Conservation (phyloP, 768 basidiomycete species). For the Chiua virens region DNA sequence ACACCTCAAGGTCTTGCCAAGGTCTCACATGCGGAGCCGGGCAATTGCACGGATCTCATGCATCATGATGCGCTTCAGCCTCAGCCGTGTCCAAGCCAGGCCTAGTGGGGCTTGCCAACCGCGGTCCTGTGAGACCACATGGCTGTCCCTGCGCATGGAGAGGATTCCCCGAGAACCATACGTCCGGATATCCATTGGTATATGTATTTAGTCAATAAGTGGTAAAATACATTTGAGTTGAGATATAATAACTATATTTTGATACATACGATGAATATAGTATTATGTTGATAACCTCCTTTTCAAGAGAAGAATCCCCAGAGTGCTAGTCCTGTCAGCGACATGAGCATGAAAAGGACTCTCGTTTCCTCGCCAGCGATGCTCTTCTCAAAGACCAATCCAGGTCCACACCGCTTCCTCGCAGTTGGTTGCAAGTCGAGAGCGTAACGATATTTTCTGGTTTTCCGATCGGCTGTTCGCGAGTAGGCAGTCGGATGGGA, state of each 20-base stretch:
- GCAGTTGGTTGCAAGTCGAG: slow-evolving; percentile 34
- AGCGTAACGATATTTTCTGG: slow-evolving; percentile 23
- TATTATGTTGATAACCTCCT: neutral
- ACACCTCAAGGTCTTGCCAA: too few species aligned
- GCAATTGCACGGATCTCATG: too few species aligned
- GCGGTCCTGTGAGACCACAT: too few species aligned
- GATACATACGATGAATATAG: neutral
- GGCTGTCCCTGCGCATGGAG: too few species aligned
- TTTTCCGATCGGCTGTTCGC: slow-evolving; percentile 34
- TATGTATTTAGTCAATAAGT: too few species aligned
- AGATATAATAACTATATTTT: neutral
- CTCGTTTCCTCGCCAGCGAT: slow-evolving; percentile 67
- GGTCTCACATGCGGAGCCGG: too few species aligned
- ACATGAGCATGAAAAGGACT: slow-evolving; percentile 24
- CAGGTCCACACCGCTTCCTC: slow-evolving; percentile 40
- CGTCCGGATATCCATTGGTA: too few species aligned
- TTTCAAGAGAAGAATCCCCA: slow-evolving; percentile 33
- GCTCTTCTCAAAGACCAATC: slow-evolving; percentile 55
- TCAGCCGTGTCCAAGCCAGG: too few species aligned
- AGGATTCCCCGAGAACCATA: too few species aligned
- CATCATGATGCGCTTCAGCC: too few species aligned
- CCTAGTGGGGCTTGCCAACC: too few species aligned
- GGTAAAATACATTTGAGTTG: neutral
- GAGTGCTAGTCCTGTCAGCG: slow-evolving; percentile 29
- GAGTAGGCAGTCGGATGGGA: slow-evolving; percentile 1